Percentiles rank a stretch among this genome's conserved stretches.
Evolutionary conservation across 176 grass and related monocot genomes (phyloP).

Genomic region (Saccharum spontaneum): DNA sequence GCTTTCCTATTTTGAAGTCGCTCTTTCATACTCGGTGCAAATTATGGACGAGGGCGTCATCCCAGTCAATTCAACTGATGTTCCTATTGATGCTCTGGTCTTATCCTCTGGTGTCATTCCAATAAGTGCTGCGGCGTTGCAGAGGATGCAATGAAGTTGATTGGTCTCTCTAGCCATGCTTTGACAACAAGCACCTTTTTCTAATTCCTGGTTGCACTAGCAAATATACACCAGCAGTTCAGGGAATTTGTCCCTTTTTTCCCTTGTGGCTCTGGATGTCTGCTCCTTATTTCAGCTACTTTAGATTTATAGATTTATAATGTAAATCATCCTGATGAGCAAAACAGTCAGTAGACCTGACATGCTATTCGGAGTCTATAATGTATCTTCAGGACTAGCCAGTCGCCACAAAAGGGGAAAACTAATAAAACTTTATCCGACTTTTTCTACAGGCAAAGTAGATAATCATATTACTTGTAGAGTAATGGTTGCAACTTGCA

Average conservation of each 20-base stretch:
- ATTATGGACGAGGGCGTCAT: slow-evolving; percentile 69
- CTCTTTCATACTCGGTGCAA: slow-evolving; percentile 85
- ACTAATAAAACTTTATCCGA: not conserved
- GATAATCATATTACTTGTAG: not conserved
- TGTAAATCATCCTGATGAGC: not conserved
- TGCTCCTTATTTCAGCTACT: not conserved
- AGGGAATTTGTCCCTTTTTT: not conserved
- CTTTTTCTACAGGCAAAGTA: not conserved
- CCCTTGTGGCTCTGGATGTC: not conserved
- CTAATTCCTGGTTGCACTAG: not conserved
- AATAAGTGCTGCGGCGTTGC: slow-evolving; percentile 56
- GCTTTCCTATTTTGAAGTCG: slow-evolving; percentile 55
- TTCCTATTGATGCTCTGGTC: slow-evolving; percentile 75
- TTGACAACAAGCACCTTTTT: not conserved
- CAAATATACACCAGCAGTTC: not conserved
- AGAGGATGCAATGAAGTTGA: slow-evolving; percentile 39
- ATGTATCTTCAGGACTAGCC: not conserved
- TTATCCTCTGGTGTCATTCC: slow-evolving; percentile 65
- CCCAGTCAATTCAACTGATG: slow-evolving; percentile 64
- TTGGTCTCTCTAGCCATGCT: not conserved
- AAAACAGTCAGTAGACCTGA: not conserved
- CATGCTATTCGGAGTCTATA: not conserved
- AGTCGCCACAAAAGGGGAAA: not conserved
- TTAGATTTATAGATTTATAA: not conserved
- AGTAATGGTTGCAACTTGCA: not conserved